A percentile compares a stretch with the other conserved stretches of the same genome.
Evolutionary conservation across 768 basidiomycete genomes (phyloP).

Genomic region (Auricularia cornea): DNA sequence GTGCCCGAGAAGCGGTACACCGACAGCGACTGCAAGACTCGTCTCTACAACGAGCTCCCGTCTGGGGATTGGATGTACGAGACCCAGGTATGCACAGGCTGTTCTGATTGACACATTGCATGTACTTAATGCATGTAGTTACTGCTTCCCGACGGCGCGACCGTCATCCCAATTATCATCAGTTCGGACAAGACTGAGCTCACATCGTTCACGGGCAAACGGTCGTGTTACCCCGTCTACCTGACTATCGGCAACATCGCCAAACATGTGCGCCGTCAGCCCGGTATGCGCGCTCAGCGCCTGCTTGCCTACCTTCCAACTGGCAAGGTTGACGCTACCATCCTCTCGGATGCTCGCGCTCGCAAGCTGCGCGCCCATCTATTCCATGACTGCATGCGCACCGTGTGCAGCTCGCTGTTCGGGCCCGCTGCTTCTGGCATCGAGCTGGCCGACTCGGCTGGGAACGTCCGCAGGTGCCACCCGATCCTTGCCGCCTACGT

Average conservation of each 20-base stretch:
- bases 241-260: slow-evolving; percentile 4
- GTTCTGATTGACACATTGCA: neutral
- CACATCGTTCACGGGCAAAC: slow-evolving; percentile 12
- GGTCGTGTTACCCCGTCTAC: slow-evolving; percentile 4
- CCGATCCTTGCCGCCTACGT: slow-evolving; percentile 6
- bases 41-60: slow-evolving; percentile 35
- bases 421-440: slow-evolving; percentile 1
- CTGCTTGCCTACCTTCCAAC: slow-evolving; percentile 20
- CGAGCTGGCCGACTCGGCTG: neutral
- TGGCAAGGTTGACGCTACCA: neutral
- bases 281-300: slow-evolving; percentile 15
- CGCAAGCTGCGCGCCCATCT: slow-evolving; percentile 1
- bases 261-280: slow-evolving; percentile 2
- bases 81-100: slow-evolving; percentile 36
- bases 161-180: slow-evolving; percentile 18
- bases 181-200: slow-evolving; percentile 16
- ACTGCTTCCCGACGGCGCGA: neutral
- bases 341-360: neutral
- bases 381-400: slow-evolving; percentile 5
- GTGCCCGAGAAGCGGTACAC: slow-evolving; percentile 31
- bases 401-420: neutral
- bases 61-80: slow-evolving; percentile 47
- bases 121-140: neutral
- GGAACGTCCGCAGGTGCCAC: neutral
- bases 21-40: slow-evolving; percentile 16